Evolutionary conservation across 441 rosid species (phyloP).

Genomic region (Mallotus repandus): DNA sequence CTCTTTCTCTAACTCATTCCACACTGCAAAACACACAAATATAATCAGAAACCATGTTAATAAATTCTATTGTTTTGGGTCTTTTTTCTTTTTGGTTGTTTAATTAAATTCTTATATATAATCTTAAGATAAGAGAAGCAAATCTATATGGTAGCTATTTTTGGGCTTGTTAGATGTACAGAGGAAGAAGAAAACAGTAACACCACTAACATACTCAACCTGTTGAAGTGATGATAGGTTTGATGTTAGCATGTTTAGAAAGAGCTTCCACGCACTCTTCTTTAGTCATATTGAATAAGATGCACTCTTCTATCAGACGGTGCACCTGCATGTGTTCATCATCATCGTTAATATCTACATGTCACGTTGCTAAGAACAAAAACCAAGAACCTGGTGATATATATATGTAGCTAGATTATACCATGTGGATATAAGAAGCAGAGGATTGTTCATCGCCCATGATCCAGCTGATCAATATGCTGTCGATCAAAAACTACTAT

Average conservation of each 20-base stretch:
- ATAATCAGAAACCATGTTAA: too few relatives aligned
- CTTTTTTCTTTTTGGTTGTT: too few relatives aligned
- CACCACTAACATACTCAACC: conserved; percentile 29
- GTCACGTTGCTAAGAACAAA: not conserved
- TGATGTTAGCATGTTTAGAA: conserved; percentile 76
- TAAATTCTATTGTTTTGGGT: too few relatives aligned
- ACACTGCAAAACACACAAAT: conserved; percentile 40
- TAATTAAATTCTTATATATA: not conserved
- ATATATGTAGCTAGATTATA: conserved; percentile 16
- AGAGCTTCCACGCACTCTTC: conserved; percentile 97
- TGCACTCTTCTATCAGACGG: conserved; percentile 84
- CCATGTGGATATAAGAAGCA: conserved; percentile 79
- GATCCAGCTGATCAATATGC: not conserved
- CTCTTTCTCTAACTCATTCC: conserved; percentile 90
- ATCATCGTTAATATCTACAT: conserved; percentile 4
- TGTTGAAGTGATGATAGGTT: conserved; percentile 83
- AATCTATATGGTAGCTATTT: not conserved
- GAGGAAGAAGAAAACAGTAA: too few relatives aligned
- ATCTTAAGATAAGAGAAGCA: not conserved
- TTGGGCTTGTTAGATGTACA: too few relatives aligned
- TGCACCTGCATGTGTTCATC: conserved; percentile 60
- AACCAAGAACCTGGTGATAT: not conserved
- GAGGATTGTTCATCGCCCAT: conserved; percentile 49
- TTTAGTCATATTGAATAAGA: conserved; percentile 75
- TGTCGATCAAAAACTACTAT: not conserved